Percentiles rank a stretch among this genome's conserved stretches.
These are phyloP conservation scores for Trametes sp. DNA, from an alignment of 1,284 basidiomycete species.

Conservation along the genomic window DNA sequence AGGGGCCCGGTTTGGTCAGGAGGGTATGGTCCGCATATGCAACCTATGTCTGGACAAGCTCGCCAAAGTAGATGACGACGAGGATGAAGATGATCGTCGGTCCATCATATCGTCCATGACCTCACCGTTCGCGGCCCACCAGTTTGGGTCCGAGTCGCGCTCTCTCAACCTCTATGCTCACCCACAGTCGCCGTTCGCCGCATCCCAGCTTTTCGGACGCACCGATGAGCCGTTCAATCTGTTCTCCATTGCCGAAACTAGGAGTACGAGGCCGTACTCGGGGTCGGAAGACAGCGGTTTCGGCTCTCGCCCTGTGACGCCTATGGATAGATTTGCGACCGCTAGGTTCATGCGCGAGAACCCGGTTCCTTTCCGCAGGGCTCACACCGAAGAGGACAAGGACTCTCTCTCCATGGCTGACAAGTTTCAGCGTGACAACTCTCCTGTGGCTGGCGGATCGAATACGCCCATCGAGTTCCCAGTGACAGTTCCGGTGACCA, in stretches of 20 bases:
- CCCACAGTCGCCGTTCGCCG: slow-evolving; percentile 88
- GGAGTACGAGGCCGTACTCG: slow-evolving; percentile 50
- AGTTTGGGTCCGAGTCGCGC: slow-evolving; percentile 61
- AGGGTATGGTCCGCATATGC: slow-evolving; percentile 93
- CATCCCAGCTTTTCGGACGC: slow-evolving; percentile 82
- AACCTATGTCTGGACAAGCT: slow-evolving; percentile 94
- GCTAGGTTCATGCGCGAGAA: slow-evolving; percentile 61
- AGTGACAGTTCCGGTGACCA: slow-evolving; percentile 53
- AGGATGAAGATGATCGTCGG: slow-evolving; percentile 81
- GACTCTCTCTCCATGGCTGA: slow-evolving; percentile 56
- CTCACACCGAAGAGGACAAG: slow-evolving; percentile 80
- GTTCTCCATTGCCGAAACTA: slow-evolving; percentile 81
- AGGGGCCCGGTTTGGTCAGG: slow-evolving; percentile 91
- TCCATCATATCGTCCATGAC: slow-evolving; percentile 75
- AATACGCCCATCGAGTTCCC: slow-evolving; percentile 67
- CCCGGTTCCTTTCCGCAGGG: slow-evolving; percentile 85
- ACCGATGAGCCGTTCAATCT: slow-evolving; percentile 79
- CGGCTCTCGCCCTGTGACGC: slow-evolving; percentile 60
- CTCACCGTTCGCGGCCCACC: slow-evolving; percentile 66
- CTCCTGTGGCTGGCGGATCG: slow-evolving; percentile 52
- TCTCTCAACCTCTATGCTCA: slow-evolving; percentile 56
- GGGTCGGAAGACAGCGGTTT: slow-evolving; percentile 62
- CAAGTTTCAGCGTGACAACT: slow-evolving; percentile 50
- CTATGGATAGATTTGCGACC: slow-evolving; percentile 49
- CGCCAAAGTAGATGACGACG: slow-evolving; percentile 76